Evolutionary conservation across 805 yeast genomes (phyloP), one percentile per base, ranked within the genome.

Genomic region (Myxozyma udenii): DNA sequence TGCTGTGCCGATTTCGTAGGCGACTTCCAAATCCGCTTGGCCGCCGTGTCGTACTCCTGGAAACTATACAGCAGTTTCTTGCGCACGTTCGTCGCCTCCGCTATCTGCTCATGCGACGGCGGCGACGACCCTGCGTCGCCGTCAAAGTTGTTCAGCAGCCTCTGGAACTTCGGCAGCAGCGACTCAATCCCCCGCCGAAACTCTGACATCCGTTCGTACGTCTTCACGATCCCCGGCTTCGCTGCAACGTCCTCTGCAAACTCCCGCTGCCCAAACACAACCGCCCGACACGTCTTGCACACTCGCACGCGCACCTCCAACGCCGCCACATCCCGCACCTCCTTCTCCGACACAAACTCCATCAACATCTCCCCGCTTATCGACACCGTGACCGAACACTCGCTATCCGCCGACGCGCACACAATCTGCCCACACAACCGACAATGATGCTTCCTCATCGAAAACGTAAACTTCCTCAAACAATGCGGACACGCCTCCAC

Each of bases 361-460:
- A 54, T 23, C 3, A 57, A 46, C 37, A 41, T 22, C 12, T 42
- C 45, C 19, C 48, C 53, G 32, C 47, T 60, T 16, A 65, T 48
- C 9, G 42, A 19, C 64, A 65, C 1, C 83, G 60, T 0, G 87
- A 81, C 79, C 0, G 96, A 88, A 66, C 98, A 91, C 12, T 72
- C 82, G 6, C 73, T 76, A 44, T 53, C 69, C 46, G 66, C 61
- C 58, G 82, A 83, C 23, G 84, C 95, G 69, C 97, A 91, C 0
- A 88, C 87, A 1, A 85, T 79, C 24, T 68, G 64, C 0, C 98
- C 98, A 71, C 98, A 91, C 23, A 89, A 67, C 33, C 98, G 72
- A 67, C 98, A 93, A 66, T 91, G 98, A 65, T 93, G 98, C 58
- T 84, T 87, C 45, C 97, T 71, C 22, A 78, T 60, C 0, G 80